phyloP scores from a whole-genome alignment of 805 yeast species.

The Nakazawaea ambrosiae region DNA sequence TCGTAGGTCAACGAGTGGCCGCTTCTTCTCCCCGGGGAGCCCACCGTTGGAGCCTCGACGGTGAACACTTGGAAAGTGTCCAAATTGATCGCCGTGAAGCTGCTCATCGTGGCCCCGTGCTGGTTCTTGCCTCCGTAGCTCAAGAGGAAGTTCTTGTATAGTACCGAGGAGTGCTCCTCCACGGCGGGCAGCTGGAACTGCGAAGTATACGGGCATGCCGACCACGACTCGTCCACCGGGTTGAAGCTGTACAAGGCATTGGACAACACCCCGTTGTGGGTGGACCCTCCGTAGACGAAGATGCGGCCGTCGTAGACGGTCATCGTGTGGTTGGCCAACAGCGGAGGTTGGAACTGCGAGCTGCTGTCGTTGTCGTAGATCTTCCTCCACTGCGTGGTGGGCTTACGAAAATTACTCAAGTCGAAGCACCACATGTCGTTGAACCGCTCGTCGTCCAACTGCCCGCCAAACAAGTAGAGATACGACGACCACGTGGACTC shows the following conservation, averaged over 20 bases:
- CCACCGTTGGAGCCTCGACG: slow-evolving; percentile 33
- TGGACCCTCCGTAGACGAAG: slow-evolving; percentile 88
- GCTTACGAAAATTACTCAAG: slow-evolving; percentile 75
- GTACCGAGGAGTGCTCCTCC: slow-evolving; percentile 84
- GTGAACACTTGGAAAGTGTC: slow-evolving; percentile 63
- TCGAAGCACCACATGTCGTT: slow-evolving; percentile 85
- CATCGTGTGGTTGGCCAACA: slow-evolving; percentile 89
- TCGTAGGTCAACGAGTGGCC: slow-evolving; percentile 85
- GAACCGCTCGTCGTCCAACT: slow-evolving; percentile 71
- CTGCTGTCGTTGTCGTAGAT: slow-evolving; percentile 43
- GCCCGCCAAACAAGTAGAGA: slow-evolving; percentile 91
- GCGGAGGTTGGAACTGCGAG: slow-evolving; percentile 48
- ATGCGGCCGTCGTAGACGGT: slow-evolving; percentile 69
- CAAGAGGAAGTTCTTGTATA: slow-evolving; percentile 72
- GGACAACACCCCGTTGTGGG: slow-evolving; percentile 58
- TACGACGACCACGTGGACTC: slow-evolving; percentile 35
- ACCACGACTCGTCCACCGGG: slow-evolving; percentile 64
- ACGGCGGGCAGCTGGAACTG: slow-evolving; percentile 64
- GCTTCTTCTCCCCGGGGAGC: slow-evolving; percentile 74
- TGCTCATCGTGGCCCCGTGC: slow-evolving; percentile 59
- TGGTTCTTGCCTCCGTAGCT: slow-evolving; percentile 85
- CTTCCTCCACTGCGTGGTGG: slow-evolving; percentile 79
- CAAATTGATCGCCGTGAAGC: slow-evolving; percentile 71
- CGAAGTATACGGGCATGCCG: slow-evolving; percentile 62
- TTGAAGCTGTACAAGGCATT: slow-evolving; percentile 81